Evolutionary conservation across 2,329 filamentous ascomycete genomes (phyloP).

Genomic region (Fusarium concolor): DNA sequence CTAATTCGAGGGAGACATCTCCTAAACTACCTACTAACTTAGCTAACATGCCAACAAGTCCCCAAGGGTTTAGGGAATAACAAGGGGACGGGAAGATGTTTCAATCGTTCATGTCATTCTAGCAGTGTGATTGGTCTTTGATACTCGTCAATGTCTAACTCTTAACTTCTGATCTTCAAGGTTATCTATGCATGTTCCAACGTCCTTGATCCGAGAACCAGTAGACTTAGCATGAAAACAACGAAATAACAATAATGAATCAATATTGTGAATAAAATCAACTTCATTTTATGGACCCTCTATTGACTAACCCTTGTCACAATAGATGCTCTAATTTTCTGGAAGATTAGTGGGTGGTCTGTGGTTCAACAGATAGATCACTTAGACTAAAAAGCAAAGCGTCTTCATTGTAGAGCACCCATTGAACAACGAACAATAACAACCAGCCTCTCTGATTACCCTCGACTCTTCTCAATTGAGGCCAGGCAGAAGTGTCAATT

Average conservation of each 20-base stretch:
- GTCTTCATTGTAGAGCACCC: neutral
- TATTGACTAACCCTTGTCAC: slow-evolving; percentile 4
- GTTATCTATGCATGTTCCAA: neutral
- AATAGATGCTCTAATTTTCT: slow-evolving; percentile 7
- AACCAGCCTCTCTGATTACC: no score
- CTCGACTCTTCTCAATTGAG: no score
- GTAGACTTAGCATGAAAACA: neutral
- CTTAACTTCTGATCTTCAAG: neutral
- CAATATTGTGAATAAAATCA: slow-evolving; percentile 17
- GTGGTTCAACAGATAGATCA: slow-evolving; percentile 1
- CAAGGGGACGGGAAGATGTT: neutral
- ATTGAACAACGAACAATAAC: no score
- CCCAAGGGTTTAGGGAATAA: neutral
- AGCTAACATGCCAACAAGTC: neutral
- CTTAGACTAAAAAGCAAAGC: neutral
- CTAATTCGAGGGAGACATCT: neutral
- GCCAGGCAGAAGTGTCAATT: neutral
- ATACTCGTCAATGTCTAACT: neutral
- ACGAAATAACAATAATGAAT: neutral
- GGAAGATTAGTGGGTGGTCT: neutral
- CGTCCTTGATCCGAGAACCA: neutral
- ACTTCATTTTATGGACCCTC: slow-evolving; percentile 21
- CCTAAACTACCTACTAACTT: neutral
- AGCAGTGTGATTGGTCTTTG: slow-evolving; percentile 12
- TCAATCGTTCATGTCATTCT: slow-evolving; percentile 30